A percentile compares a stretch with the other conserved stretches of the same genome.
Conservation (phyloP, 2,329 filamentous ascomycete genomes). For the Verticillium tricorpus region DNA sequence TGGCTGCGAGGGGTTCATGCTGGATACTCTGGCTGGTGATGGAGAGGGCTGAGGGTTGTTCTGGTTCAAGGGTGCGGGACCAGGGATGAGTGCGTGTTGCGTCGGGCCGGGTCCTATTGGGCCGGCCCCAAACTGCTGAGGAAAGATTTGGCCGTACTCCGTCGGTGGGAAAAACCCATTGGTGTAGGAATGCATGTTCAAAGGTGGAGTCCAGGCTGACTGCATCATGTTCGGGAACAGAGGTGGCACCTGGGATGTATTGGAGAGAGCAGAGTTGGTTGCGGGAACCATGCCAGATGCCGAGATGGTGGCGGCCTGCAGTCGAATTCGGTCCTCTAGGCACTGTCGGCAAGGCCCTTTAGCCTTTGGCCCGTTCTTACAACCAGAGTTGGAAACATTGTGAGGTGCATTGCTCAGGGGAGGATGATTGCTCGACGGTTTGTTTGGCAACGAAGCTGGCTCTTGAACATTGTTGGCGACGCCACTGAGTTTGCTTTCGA, state of each 20-base stretch:
- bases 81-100: not conserved
- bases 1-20: not conserved
- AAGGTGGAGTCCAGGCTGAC: not conserved
- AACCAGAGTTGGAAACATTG: not conserved
- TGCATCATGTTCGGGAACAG: not conserved
- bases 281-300: not conserved
- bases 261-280: not conserved
- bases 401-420: not conserved
- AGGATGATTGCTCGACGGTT: not conserved
- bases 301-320: conserved; percentile 6
- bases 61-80: not conserved
- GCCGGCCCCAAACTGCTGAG: not conserved
- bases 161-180: not conserved
- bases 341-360: conserved; percentile 11
- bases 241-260: not conserved
- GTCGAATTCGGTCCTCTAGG: conserved; percentile 8
- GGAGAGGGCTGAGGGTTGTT: not conserved
- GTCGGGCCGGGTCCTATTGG: not conserved
- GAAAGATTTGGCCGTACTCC: not conserved
- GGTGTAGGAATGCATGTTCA: not conserved
- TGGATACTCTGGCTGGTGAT: not conserved
- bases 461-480: no score
- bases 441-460: not conserved
- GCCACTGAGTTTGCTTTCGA: no score
- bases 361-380: not conserved